phyloP scores from a whole-genome alignment of 257 asterid species.

The Solanum sparsipilum region DNA sequence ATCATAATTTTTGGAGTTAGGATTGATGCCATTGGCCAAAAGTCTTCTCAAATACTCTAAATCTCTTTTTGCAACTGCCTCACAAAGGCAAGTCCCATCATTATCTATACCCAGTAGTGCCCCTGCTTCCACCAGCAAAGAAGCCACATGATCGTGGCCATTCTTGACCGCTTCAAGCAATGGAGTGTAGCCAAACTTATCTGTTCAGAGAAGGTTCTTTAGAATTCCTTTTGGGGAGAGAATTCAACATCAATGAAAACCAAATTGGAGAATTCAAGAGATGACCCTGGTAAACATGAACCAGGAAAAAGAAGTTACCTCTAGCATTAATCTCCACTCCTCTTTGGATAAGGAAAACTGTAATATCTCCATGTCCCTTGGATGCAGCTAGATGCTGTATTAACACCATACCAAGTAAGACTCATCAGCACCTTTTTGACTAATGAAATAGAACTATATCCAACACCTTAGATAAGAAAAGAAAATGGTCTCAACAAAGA shows the following conservation, averaged over 20 bases:
- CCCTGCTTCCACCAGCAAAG: constrained; percentile 39
- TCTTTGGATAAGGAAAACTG: constrained; percentile 34
- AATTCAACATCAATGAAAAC: background rate
- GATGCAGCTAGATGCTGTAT: constrained; percentile 63
- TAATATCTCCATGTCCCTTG: constrained; percentile 42
- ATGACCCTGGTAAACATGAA: background rate
- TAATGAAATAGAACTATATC: background rate
- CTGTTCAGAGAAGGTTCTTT: constrained; percentile 9
- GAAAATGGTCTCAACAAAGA: background rate
- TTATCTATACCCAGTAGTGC: constrained; percentile 34
- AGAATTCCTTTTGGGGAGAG: background rate
- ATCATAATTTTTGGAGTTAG: constrained; percentile 59
- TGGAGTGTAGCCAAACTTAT: constrained; percentile 45
- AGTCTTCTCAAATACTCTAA: constrained; percentile 30
- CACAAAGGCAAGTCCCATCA: constrained; percentile 43
- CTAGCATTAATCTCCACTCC: constrained; percentile 30
- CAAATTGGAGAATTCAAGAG: background rate
- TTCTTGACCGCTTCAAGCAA: constrained; percentile 56
- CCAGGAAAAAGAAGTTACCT: constrained; percentile 18
- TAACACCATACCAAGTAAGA: background rate
- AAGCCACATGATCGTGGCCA: constrained; percentile 38
- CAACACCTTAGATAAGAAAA: background rate
- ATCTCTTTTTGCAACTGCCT: constrained; percentile 44
- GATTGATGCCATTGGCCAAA: constrained; percentile 43
- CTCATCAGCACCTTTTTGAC: background rate